Percentiles rank a stretch among this genome's conserved stretches.
Evolutionary conservation across 2,329 filamentous ascomycete species (phyloP).

Genomic region (Shiraia bambusicola): DNA sequence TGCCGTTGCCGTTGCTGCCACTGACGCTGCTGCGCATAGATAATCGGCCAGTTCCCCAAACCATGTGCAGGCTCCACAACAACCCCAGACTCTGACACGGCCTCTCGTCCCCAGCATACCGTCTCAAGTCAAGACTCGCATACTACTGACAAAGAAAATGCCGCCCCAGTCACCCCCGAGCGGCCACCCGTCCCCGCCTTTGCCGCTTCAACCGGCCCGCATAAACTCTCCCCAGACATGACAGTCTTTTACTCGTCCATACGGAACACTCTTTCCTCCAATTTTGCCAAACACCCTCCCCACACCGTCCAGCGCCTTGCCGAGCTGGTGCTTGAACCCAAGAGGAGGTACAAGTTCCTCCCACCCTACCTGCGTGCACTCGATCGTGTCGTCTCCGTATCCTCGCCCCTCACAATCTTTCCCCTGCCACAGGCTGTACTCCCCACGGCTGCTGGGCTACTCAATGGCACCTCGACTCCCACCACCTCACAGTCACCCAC

Average conservation of each 20-base stretch:
- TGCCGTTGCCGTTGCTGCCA: slow-evolving; percentile 1
- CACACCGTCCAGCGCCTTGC: slow-evolving; percentile 91
- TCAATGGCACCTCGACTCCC: slow-evolving; percentile 63
- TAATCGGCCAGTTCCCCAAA: slow-evolving; percentile 74
- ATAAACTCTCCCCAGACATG: slow-evolving; percentile 32
- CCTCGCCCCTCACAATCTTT: slow-evolving; percentile 76
- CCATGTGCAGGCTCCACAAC: slow-evolving; percentile 50
- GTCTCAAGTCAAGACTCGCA: slow-evolving; percentile 50
- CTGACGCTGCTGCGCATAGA: slow-evolving; percentile 53
- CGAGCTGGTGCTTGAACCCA: slow-evolving; percentile 78
- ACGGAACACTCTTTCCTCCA: slow-evolving; percentile 58
- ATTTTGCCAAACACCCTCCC: slow-evolving; percentile 75
- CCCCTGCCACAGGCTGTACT: slow-evolving; percentile 70
- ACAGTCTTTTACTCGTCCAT: slow-evolving; percentile 39
- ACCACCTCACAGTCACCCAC: slow-evolving; percentile 36
- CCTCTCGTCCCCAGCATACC: slow-evolving; percentile 19
- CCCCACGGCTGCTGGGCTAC: slow-evolving; percentile 50
- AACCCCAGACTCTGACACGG: slow-evolving; percentile 36
- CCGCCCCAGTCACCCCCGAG: slow-evolving; percentile 50
- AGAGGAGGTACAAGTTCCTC: slow-evolving; percentile 76
- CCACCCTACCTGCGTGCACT: slow-evolving; percentile 86
- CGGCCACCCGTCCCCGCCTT: slow-evolving; percentile 48
- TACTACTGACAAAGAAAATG: slow-evolving; percentile 70
- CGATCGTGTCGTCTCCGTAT: slow-evolving; percentile 87
- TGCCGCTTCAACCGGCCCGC: slow-evolving; percentile 35